Evolutionary conservation across 495 filamentous ascomycete species (phyloP).

Genomic region (Lophiostoma macrostomum): DNA sequence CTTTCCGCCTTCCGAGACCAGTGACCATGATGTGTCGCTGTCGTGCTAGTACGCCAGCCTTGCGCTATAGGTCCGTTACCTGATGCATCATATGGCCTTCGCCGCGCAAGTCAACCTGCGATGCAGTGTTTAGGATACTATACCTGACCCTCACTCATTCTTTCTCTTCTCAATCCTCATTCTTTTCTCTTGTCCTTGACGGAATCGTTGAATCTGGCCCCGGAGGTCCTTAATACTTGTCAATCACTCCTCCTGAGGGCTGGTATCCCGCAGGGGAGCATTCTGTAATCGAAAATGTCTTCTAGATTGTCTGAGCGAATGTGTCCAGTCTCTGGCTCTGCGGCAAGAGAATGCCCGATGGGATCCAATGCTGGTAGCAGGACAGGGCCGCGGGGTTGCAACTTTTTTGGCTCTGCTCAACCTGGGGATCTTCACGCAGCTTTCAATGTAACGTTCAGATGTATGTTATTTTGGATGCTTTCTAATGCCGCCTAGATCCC

Average conservation of each 20-base stretch:
- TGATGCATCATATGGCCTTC: background rate
- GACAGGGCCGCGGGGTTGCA: conserved; percentile 8
- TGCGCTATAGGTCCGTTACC: background rate
- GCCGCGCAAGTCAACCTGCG: background rate
- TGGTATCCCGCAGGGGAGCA: background rate
- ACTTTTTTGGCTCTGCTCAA: conserved; percentile 10
- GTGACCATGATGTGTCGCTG: background rate
- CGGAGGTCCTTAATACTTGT: background rate
- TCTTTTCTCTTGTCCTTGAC: conserved; percentile 3
- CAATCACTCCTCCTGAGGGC: conserved; percentile 1
- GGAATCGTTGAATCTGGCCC: conserved; percentile 3
- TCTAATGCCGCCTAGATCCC: conserved; percentile 1
- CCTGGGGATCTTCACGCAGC: conserved; percentile 7
- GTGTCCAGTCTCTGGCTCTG: conserved; percentile 5
- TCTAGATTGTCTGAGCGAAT: conserved; percentile 1
- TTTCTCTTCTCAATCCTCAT: background rate
- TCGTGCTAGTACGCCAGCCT: background rate
- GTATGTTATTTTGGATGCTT: background rate
- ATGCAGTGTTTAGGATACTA: background rate
- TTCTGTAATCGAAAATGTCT: conserved; percentile 5
- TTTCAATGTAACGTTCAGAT: background rate
- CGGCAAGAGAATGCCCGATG: background rate
- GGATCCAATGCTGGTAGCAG: background rate
- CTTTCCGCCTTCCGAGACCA: background rate
- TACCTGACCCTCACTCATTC: background rate